Evolutionary conservation across 139 green algal species (phyloP).

Genomic region (Micractinium conductrix): DNA sequence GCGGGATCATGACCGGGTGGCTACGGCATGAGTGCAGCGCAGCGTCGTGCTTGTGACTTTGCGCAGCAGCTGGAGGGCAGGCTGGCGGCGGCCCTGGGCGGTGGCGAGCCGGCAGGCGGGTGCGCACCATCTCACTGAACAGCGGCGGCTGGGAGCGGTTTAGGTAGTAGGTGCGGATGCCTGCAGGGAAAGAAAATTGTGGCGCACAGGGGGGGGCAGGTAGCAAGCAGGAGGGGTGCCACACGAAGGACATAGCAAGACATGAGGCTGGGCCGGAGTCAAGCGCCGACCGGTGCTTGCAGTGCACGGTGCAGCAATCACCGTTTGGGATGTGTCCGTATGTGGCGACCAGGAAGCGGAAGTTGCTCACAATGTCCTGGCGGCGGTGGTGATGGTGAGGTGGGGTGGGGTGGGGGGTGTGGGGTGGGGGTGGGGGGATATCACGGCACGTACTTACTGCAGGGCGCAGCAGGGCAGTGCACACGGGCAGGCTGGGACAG

Average conservation of each 20-base stretch:
- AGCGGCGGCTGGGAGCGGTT: constrained; percentile 95
- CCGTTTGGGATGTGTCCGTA: constrained; percentile 94
- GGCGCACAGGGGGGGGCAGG: background rate
- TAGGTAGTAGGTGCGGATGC: constrained; percentile 87
- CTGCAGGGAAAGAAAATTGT: background rate
- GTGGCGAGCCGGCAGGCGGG: too few relatives aligned
- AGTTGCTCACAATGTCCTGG: constrained; percentile 72
- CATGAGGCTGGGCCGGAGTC: background rate
- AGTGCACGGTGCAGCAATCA: background rate
- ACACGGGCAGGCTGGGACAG: background rate
- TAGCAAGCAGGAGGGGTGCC: background rate
- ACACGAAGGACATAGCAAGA: background rate
- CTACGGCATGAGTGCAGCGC: too few relatives aligned
- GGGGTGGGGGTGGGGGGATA: background rate
- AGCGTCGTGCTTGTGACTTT: too few relatives aligned
- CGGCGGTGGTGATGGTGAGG: background rate
- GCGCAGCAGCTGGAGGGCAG: too few relatives aligned
- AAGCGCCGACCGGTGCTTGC: background rate
- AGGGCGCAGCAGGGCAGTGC: background rate
- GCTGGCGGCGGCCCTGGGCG: too few relatives aligned
- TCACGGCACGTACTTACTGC: background rate
- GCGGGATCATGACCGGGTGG: too few relatives aligned
- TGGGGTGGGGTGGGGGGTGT: too few relatives aligned
- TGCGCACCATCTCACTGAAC: constrained; percentile 71
- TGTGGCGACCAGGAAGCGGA: constrained; percentile 68